Percentiles rank a stretch among this genome's conserved stretches.
These are phyloP conservation scores for Babesia bigemina DNA, from an alignment of 169 alveolate genomes.

Conservation along the genomic window DNA sequence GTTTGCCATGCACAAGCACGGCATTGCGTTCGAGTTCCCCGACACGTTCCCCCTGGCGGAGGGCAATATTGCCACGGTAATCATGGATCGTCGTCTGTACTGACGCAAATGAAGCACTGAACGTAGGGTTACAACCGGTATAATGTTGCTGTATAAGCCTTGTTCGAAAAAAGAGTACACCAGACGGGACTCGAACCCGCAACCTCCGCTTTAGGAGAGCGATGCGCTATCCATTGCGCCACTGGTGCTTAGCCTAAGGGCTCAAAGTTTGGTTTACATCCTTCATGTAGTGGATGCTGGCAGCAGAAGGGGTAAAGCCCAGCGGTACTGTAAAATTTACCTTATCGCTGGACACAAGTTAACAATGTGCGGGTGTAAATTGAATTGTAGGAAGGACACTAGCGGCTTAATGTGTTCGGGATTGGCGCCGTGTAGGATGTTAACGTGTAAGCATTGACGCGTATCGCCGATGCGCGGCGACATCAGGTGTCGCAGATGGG, in stretches of 20 bases:
- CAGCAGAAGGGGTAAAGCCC: too few relatives aligned
- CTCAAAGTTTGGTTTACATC: not conserved
- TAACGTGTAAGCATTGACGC: too few relatives aligned
- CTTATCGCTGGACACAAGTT: too few relatives aligned
- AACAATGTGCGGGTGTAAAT: too few relatives aligned
- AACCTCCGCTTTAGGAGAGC: slow-evolving; percentile 95
- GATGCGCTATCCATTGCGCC: slow-evolving; percentile 95
- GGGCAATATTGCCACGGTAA: slow-evolving; percentile 10
- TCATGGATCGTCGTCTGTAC: slow-evolving; percentile 5
- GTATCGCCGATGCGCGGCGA: too few relatives aligned
- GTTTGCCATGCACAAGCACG: slow-evolving; percentile 19
- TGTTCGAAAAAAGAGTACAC: slow-evolving; percentile 66
- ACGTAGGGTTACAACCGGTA: not conserved
- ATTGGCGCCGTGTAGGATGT: too few relatives aligned
- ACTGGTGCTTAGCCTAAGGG: slow-evolving; percentile 81
- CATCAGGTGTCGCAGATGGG: too few relatives aligned
- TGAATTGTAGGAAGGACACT: too few relatives aligned
- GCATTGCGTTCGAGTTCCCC: slow-evolving; percentile 7
- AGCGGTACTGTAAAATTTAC: too few relatives aligned
- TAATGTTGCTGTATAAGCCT: not conserved
- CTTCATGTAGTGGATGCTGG: too few relatives aligned
- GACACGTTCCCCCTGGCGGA: slow-evolving; percentile 20
- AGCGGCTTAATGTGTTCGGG: too few relatives aligned
- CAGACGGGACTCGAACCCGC: slow-evolving; percentile 96
- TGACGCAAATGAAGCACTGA: not conserved